Conservation (phyloP, 257 asterid genomes). For the Primulina tabacum region DNA sequence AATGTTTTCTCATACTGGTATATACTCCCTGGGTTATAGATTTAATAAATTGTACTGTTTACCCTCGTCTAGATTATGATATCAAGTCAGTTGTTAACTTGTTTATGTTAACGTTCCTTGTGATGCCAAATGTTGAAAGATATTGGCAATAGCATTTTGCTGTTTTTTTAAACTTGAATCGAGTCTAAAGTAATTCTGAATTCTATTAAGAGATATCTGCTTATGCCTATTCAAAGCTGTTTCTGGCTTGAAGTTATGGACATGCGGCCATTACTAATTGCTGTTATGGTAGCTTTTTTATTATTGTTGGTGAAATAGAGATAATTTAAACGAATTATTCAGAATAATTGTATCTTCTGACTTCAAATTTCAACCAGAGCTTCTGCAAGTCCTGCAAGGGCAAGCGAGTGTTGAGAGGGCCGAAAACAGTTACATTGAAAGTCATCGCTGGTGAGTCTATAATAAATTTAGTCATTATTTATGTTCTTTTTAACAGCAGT, state of each 20-base stretch:
- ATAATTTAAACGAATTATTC: not conserved
- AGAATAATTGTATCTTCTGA: conserved; percentile 22
- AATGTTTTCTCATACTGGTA: not conserved
- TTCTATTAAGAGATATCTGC: conserved; percentile 16
- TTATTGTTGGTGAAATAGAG: not conserved
- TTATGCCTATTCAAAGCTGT: conserved; percentile 6
- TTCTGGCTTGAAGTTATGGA: conserved; percentile 3
- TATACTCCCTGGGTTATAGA: not conserved
- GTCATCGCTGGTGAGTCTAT: conserved; percentile 64
- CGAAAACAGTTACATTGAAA: conserved; percentile 68
- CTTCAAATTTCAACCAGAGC: conserved; percentile 45
- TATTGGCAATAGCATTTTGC: not conserved
- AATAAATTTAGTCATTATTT: not conserved
- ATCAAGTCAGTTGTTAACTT: not conserved
- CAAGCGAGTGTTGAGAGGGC: conserved; percentile 63
- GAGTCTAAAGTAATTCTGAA: conserved; percentile 6
- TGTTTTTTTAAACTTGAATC: not conserved
- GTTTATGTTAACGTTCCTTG: not conserved
- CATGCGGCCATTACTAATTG: not conserved
- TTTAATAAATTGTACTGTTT: not conserved
- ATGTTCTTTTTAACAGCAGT: not conserved
- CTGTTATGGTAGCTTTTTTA: conserved; percentile 1
- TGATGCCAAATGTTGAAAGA: not conserved
- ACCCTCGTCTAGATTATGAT: not conserved
- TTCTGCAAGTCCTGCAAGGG: conserved; percentile 91